These are phyloP conservation scores for Arctostaphylos glauca DNA, from an alignment of 148 eudicot species.

Conservation along the genomic window DNA sequence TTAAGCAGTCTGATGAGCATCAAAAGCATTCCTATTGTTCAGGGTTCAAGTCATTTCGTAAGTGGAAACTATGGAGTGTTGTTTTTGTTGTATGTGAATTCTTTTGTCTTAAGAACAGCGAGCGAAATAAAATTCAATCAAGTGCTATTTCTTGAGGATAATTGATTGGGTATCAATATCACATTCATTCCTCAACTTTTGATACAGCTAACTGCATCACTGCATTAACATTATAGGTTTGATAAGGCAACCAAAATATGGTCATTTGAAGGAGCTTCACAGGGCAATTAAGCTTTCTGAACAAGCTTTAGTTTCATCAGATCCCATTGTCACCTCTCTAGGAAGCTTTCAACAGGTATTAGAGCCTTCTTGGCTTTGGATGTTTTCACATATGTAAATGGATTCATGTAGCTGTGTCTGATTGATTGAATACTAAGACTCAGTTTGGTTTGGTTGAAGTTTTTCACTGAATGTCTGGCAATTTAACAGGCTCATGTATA, in stretches of 20 bases:
- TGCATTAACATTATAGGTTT: conserved; percentile 46
- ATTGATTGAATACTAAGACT: no score
- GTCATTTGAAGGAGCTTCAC: conserved; percentile 78
- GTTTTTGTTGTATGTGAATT: not conserved
- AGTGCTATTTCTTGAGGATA: not conserved
- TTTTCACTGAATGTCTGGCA: not conserved
- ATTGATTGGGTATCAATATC: not conserved
- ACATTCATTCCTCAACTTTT: not conserved
- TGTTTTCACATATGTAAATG: not conserved
- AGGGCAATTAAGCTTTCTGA: conserved; percentile 75
- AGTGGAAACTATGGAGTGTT: not conserved
- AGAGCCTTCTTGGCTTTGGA: not conserved
- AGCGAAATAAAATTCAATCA: not conserved
- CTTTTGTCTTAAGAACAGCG: not conserved
- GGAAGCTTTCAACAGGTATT: conserved; percentile 76
- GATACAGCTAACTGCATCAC: conserved; percentile 13
- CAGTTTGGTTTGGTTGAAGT: no score
- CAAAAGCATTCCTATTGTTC: not conserved
- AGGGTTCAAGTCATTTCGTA: not conserved
- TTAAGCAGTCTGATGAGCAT: not conserved
- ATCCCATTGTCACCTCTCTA: conserved; percentile 64
- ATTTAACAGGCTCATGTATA: conserved; percentile 75
- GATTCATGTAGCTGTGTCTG: no score
- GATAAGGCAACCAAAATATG: conserved; percentile 78
- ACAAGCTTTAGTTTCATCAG: conserved; percentile 68